Conservation (phyloP, 2,329 filamentous ascomycete genomes). For the Penicillium aurantiogriseum region DNA sequence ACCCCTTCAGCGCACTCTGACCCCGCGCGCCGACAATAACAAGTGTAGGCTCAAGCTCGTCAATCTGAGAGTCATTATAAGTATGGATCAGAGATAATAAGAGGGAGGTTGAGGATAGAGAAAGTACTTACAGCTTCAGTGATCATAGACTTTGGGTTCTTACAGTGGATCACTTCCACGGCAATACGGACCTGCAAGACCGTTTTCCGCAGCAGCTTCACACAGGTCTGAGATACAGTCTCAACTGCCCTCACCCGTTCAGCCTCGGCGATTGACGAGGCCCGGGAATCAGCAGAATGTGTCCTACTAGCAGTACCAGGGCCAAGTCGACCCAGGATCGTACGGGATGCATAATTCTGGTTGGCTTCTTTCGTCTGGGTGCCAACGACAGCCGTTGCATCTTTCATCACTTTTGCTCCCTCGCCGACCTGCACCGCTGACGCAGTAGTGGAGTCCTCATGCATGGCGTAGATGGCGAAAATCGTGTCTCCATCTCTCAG, state of each 20-base stretch:
- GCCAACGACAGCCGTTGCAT: conserved; percentile 69
- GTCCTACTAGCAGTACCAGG: conserved; percentile 40
- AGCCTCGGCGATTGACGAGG: conserved; percentile 64
- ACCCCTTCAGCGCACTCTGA: conserved; percentile 90
- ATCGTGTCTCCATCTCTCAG: conserved; percentile 91
- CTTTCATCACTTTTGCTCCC: conserved; percentile 71
- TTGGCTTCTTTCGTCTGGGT: conserved; percentile 56
- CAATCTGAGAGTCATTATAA: conserved; percentile 59
- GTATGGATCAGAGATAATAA: neutral
- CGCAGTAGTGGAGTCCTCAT: conserved; percentile 64
- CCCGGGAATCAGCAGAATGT: conserved; percentile 50
- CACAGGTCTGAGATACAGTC: conserved; percentile 77
- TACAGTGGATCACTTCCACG: conserved; percentile 96
- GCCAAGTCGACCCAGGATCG: conserved; percentile 36
- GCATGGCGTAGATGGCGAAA: conserved; percentile 87
- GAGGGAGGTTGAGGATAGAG: neutral
- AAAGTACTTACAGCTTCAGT: conserved; percentile 70
- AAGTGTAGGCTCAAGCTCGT: conserved; percentile 83
- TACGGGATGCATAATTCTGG: conserved; percentile 40
- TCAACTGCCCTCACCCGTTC: conserved; percentile 80
- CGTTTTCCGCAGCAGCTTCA: conserved; percentile 86
- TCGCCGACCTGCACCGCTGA: conserved; percentile 60
- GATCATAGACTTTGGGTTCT: conserved; percentile 92
- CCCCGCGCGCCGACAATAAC: conserved; percentile 92
- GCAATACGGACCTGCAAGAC: conserved; percentile 88